Base-by-base conservation (phyloP, 768 basidiomycete species). In the Leccinum ochraceum region DNA sequence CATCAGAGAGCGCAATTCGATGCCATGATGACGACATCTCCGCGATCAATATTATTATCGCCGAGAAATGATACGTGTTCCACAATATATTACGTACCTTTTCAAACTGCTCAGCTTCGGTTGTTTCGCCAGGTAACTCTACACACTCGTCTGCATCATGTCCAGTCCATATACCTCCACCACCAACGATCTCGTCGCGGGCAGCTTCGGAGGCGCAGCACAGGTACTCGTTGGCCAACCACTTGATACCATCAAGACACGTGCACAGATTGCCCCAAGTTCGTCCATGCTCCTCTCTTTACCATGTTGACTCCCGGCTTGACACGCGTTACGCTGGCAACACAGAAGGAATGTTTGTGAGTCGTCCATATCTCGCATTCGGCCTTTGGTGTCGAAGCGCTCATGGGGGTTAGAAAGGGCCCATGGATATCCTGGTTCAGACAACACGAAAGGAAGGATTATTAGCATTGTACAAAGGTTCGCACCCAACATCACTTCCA, bases 141-240 rank as follows among this genome's bases (percentile, higher is more conserved):
- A 42, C n/a, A 42, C 42, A 46, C 44, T 46, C 44, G 20, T 46
- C 20, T 46, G 3, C 39, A 14, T 30, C 46, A 71, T 70, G 69
- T 30, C 69, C 17, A 65, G 60, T 39, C 49, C 66, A 8, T 76
- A 76, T 52, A 73, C 83, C n/a, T 76, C 82, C 50, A 92, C 89
- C 0, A 69, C 88, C 42, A 92, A 94, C 66, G 92, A 93, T 69
- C 84, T 98, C 30, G 74, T 95, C 24, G 90, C 95, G 0, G 95
- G 95, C 6, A 92, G 90, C 72, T 83, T 93, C 7, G 95, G 87
- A 34, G 96, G 96, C n/a, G 94, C 94, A 2, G 88, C 92, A 0
- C 96, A 98, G 68, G 95, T 98, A 13, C 78, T 98, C 11, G 90
- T 95, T n/a, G 94, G 95, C 3, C 95, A 96, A 66, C 93, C 92